Conservation (phyloP, 345 rosid genomes). For the Bruguiera gymnorhiza region DNA sequence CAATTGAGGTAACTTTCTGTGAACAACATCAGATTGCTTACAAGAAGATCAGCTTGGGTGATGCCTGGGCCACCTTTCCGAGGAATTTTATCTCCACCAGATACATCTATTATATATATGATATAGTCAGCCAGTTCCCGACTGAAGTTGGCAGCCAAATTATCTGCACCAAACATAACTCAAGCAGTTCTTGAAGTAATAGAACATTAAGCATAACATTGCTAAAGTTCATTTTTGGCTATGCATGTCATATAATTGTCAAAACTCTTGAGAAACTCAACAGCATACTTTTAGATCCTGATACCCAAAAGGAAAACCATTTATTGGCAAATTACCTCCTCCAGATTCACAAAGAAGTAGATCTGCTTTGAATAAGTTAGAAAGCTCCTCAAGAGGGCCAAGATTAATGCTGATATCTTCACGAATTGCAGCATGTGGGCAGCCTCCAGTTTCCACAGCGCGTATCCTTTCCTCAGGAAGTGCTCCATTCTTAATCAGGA, state of each 20-base stretch:
- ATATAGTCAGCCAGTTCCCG: conserved; percentile 94
- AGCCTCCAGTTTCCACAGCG: conserved; percentile 95
- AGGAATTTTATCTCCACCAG: conserved; percentile 92
- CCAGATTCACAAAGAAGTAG: conserved; percentile 96
- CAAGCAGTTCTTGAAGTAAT: not conserved
- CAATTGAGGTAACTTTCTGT: not conserved
- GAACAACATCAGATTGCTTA: conserved; percentile 18
- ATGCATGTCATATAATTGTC: no score
- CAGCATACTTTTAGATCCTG: not conserved
- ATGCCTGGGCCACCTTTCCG: conserved; percentile 98
- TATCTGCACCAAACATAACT: conserved; percentile 54
- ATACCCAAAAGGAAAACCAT: not conserved
- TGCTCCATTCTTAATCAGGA: conserved; percentile 86
- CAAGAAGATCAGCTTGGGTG: conserved; percentile 96
- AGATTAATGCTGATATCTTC: conserved; percentile 96
- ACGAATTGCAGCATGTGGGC: conserved; percentile 98
- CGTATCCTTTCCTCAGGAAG: conserved; percentile 90
- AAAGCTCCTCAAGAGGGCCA: conserved; percentile 96
- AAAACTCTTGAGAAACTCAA: no score
- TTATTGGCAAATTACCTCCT: conserved; percentile 55
- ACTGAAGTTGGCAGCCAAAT: conserved; percentile 94
- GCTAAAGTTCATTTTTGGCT: no score
- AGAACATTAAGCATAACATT: no score
- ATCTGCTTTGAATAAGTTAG: conserved; percentile 79
- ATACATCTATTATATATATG: conserved; percentile 91